These are phyloP conservation scores for Debaryomyces fabryi DNA, from an alignment of 1,139 yeast genomes.

Conservation along the genomic window DNA sequence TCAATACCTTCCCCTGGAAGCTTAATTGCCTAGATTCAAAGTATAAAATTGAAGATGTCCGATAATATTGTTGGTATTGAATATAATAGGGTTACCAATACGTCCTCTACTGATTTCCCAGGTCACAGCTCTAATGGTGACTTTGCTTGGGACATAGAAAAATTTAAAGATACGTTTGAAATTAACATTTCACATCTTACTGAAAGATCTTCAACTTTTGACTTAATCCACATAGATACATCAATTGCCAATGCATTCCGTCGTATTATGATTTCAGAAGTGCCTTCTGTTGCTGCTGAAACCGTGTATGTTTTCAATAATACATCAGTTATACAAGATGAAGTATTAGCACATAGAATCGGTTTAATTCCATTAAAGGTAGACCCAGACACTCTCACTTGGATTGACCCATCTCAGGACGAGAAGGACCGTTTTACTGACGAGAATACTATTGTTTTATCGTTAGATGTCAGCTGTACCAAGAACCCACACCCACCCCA, in stretches of 20 bases:
- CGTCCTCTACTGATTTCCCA: constrained; percentile 86
- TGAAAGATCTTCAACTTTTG: constrained; percentile 81
- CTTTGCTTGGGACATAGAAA: constrained; percentile 81
- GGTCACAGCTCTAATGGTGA: constrained; percentile 70
- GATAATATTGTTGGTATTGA: constrained; percentile 82
- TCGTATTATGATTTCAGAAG: constrained; percentile 95
- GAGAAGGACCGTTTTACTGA: constrained; percentile 77
- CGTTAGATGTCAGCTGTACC: constrained; percentile 81
- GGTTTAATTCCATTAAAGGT: constrained; percentile 89
- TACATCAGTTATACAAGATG: constrained; percentile 96
- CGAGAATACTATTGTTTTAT: constrained; percentile 83
- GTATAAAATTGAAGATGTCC: constrained; percentile 25
- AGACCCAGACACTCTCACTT: constrained; percentile 82
- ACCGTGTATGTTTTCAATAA: constrained; percentile 87
- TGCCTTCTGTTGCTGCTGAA: constrained; percentile 95
- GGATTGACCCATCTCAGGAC: constrained; percentile 71
- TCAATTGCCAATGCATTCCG: constrained; percentile 96
- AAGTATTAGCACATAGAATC: constrained; percentile 91
- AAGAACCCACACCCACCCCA: constrained; percentile 83
- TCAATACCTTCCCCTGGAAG: background rate
- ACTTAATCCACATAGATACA: constrained; percentile 82
- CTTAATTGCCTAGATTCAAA: background rate
- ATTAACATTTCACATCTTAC: constrained; percentile 66
- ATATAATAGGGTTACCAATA: constrained; percentile 87
- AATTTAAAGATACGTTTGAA: constrained; percentile 71